Conservation (phyloP, 371 early-diverging fungal species). For the Phascolomyces articulosus region DNA sequence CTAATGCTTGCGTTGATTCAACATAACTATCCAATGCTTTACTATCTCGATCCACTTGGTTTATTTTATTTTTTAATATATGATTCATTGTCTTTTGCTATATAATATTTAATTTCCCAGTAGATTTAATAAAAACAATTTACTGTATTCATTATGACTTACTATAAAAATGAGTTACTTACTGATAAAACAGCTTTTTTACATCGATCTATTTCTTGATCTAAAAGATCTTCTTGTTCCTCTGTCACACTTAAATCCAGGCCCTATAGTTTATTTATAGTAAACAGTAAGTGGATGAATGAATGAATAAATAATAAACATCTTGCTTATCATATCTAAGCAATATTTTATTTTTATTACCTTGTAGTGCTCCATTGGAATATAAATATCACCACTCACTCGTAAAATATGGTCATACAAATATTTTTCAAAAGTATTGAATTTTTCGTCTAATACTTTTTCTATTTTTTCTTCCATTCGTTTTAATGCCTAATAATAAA, state of each 20-base stretch:
- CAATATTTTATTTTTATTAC: not conserved
- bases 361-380: slow-evolving; percentile 19
- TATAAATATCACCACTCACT: not conserved
- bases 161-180: not conserved
- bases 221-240: slow-evolving; percentile 19
- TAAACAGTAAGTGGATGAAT: too few species aligned
- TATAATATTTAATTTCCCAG: not conserved
- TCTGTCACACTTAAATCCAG: slow-evolving; percentile 11
- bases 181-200: slow-evolving; percentile 4
- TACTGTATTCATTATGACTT: not conserved
- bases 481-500: slow-evolving; percentile 4
- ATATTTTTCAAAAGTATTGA: slow-evolving; percentile 20
- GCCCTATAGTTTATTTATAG: too few species aligned
- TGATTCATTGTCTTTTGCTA: slow-evolving; percentile 18
- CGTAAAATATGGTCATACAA: slow-evolving; percentile 17
- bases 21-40: not conserved
- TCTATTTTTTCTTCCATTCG: slow-evolving; percentile 16
- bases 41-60: slow-evolving; percentile 4
- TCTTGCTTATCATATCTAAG: too few species aligned
- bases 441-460: slow-evolving; percentile 14
- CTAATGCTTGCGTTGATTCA: not conserved
- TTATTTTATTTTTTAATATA: slow-evolving; percentile 4
- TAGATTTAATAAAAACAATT: too few species aligned
- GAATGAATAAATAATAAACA: not conserved
- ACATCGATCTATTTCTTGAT: slow-evolving; percentile 13